Percentiles rank a stretch among this genome's conserved stretches.
phyloP scores from a whole-genome alignment of 1,284 basidiomycete genomes.

The Testicularia cyperi region DNA sequence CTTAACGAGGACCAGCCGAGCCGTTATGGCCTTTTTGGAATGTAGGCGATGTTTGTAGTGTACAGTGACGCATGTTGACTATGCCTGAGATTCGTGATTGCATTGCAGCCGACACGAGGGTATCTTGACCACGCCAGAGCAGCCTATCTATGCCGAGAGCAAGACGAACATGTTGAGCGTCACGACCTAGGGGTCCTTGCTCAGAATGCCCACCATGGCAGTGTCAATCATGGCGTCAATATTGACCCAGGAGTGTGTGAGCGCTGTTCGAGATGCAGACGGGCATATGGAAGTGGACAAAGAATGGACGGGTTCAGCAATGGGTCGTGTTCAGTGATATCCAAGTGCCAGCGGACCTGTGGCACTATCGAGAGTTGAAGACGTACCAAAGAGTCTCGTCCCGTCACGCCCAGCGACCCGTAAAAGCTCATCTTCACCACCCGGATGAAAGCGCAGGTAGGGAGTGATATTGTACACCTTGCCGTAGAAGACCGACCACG shows the following conservation, averaged over 20 bases:
- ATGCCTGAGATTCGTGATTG: too few species aligned
- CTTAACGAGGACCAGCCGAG: too few species aligned
- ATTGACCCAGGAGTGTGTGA: constrained; percentile 85
- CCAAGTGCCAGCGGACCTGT: too few species aligned
- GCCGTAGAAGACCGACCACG: constrained; percentile 88
- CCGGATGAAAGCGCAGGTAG: constrained; percentile 89
- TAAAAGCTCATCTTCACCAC: constrained; percentile 90
- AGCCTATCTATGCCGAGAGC: not conserved
- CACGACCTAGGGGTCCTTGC: constrained; percentile 16
- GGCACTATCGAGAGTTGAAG: too few species aligned
- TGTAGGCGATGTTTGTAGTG: too few species aligned
- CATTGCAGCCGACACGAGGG: too few species aligned
- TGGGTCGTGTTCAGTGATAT: too few species aligned
- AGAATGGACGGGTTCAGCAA: too few species aligned
- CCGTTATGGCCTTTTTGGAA: too few species aligned
- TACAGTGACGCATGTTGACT: too few species aligned
- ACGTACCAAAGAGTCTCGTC: constrained; percentile 83
- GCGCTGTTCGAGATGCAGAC: constrained; percentile 18
- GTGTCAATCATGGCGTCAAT: constrained; percentile 88
- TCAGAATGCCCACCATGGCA: constrained; percentile 82
- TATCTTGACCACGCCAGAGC: too few species aligned
- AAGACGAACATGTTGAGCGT: not conserved
- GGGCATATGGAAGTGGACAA: not conserved
- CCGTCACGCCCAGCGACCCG: constrained; percentile 93
- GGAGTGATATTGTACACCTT: constrained; percentile 96